Evolutionary conservation across 1,284 basidiomycete species (phyloP), one percentile per base, ranked within the genome.

Genomic region (Trametes versicolor): DNA sequence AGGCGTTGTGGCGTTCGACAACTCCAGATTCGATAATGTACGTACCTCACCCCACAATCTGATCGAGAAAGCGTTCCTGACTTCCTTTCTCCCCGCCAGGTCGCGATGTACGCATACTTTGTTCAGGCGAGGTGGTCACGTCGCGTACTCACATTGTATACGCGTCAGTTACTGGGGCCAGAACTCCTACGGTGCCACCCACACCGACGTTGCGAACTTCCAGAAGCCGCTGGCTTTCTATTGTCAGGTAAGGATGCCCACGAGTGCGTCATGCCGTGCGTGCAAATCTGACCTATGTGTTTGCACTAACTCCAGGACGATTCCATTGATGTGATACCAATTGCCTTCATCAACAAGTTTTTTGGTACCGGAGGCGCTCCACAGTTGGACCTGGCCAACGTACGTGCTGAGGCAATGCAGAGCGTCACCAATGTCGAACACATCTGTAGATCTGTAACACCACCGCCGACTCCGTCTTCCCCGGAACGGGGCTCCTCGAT

Each of bases 341-440:
- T 90, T 50, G 85, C 88, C 17, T 90, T 91, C 75, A 70, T 90
- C 68, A 82, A 87, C 71, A 81, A 82, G 15, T 90, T 89, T 76
- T 88, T 87, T 72, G 82, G 85, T 3, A 69, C 73, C n/a, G 88
- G 88, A 1, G 83, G 82, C 37, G 75, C 82, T 8, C 89, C 89
- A 19, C 82, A 82, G 3, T 81, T 90, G 63, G 87, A 91, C 74
- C 78, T 90, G 19, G 87, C 87, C 15, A 91, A 88, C 73, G 87
- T 87, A 68, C 65, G 78, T 50, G 8, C 29, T 15, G 19, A 34
- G n/a, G 21, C 2, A 23, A 17, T 43, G 8, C 15, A 12, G 41
- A 34, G 27, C 19, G 13, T 27, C 2, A 12, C 8, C 55, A 34
- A 47, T 36, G 25, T 21, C n/a, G 15, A 53, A 53, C 25, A 19